These are phyloP conservation scores for Nicotiana knightiana DNA, from an alignment of 257 asterid genomes.

Conservation along the genomic window DNA sequence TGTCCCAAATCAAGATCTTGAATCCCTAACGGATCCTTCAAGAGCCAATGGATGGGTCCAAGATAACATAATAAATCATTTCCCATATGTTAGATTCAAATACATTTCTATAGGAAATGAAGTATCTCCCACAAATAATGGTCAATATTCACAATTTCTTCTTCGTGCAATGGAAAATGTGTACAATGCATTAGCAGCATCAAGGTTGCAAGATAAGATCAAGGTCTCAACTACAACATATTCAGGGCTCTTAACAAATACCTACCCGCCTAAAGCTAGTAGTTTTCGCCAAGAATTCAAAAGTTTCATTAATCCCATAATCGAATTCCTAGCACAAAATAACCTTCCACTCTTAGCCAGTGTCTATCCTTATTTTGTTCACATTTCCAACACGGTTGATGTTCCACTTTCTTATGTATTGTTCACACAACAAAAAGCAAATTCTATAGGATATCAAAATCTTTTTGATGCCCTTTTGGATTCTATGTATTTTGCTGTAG, in stretches of 20 bases:
- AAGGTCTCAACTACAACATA: constrained; percentile 29
- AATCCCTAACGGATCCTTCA: constrained; percentile 11
- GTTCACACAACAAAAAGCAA: constrained; percentile 15
- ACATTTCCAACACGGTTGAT: background rate
- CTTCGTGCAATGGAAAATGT: constrained; percentile 30
- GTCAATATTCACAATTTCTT: background rate
- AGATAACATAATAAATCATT: constrained; percentile 4
- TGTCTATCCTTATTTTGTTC: constrained; percentile 25
- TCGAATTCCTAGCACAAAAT: constrained; percentile 12
- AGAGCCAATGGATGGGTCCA: constrained; percentile 31
- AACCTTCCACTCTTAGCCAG: constrained; percentile 27
- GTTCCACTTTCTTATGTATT: constrained; percentile 16
- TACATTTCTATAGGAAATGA: constrained; percentile 41
- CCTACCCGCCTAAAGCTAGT: constrained; percentile 29
- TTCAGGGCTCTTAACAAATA: constrained; percentile 3
- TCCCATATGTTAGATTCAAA: constrained; percentile 19
- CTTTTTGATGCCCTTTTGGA: constrained; percentile 35
- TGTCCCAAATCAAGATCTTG: constrained; percentile 20
- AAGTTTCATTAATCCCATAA: constrained; percentile 12
- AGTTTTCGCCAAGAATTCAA: constrained; percentile 3
- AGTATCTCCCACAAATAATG: background rate
- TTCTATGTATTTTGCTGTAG: constrained; percentile 24
- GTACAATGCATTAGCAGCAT: constrained; percentile 2
- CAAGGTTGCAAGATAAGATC: constrained; percentile 15
- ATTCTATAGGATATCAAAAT: constrained; percentile 20